Conservation (phyloP, 257 asterid species). For the Leptodermis oblonga region DNA sequence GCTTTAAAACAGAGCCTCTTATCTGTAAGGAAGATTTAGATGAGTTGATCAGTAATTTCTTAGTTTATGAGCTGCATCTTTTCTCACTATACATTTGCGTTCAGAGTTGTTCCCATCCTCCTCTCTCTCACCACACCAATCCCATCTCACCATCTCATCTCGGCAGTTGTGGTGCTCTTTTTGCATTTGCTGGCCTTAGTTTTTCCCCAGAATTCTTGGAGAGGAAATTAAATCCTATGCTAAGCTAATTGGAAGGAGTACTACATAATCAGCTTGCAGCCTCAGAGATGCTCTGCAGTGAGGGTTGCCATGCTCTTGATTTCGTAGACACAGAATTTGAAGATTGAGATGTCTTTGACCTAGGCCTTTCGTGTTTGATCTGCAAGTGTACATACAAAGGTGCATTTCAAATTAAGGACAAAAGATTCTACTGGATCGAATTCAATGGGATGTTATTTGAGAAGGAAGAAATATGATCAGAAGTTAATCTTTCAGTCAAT, state of each 20-base stretch:
- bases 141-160: not conserved
- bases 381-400: constrained; percentile 30
- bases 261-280: constrained; percentile 38
- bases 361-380: constrained; percentile 60
- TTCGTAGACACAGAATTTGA: constrained; percentile 39
- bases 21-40: constrained; percentile 9
- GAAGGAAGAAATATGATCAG: not conserved
- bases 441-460: not conserved
- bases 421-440: not conserved
- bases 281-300: constrained; percentile 80
- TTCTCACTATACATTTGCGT: constrained; percentile 9
- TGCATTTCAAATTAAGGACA: not conserved
- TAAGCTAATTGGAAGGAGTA: not conserved
- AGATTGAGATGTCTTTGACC: constrained; percentile 39
- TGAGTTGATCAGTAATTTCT: constrained; percentile 14
- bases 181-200: constrained; percentile 2
- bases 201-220: constrained; percentile 1
- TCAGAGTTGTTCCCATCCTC: constrained; percentile 8
- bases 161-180: not conserved
- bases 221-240: not conserved
- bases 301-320: constrained; percentile 76
- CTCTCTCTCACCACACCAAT: not conserved
- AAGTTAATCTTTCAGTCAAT: not conserved
- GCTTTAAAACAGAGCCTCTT: constrained; percentile 17
- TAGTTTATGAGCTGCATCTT: not conserved